phyloP scores from a whole-genome alignment of 2,329 filamentous ascomycete species.

The Golovinomyces cichoracearum region DNA sequence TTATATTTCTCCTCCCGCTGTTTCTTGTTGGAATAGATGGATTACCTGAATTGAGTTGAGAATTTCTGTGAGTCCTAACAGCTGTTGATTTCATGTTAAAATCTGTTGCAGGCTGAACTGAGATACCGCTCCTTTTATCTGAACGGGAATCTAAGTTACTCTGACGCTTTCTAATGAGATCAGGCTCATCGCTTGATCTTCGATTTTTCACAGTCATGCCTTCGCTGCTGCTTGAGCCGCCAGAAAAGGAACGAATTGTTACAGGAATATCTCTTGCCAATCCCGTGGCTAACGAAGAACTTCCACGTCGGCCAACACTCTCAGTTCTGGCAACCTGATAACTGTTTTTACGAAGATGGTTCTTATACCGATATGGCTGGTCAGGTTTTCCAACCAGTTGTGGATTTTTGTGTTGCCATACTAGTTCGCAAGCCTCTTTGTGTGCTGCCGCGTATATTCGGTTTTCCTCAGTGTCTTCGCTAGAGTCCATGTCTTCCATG shows the following conservation, averaged over 20 bases:
- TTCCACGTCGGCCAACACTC: slow-evolving; percentile 26
- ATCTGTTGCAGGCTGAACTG: neutral
- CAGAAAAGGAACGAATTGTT: slow-evolving; percentile 13
- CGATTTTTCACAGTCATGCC: slow-evolving; percentile 14
- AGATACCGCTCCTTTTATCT: neutral
- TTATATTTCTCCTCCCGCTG: slow-evolving; percentile 32
- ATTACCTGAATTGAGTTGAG: neutral
- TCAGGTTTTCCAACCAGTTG: slow-evolving; percentile 28
- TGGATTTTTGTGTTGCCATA: slow-evolving; percentile 48
- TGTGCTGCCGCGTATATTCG: slow-evolving; percentile 44
- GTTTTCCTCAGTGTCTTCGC: slow-evolving; percentile 29
- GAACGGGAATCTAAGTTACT: neutral
- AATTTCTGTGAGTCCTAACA: neutral
- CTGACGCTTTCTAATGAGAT: neutral
- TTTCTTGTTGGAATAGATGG: neutral
- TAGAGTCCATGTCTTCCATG: slow-evolving; percentile 45
- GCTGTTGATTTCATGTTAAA: neutral
- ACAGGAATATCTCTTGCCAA: slow-evolving; percentile 10
- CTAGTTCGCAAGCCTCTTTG: slow-evolving; percentile 52
- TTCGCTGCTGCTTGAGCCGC: slow-evolving; percentile 15
- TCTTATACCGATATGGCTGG: slow-evolving; percentile 39
- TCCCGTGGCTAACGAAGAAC: slow-evolving; percentile 18
- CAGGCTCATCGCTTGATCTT: slow-evolving; percentile 13
- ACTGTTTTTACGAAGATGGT: slow-evolving; percentile 43
- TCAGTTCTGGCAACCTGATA: slow-evolving; percentile 41